phyloP scores from a whole-genome alignment of 2,329 filamentous ascomycete species.

The Neonectria punicea region DNA sequence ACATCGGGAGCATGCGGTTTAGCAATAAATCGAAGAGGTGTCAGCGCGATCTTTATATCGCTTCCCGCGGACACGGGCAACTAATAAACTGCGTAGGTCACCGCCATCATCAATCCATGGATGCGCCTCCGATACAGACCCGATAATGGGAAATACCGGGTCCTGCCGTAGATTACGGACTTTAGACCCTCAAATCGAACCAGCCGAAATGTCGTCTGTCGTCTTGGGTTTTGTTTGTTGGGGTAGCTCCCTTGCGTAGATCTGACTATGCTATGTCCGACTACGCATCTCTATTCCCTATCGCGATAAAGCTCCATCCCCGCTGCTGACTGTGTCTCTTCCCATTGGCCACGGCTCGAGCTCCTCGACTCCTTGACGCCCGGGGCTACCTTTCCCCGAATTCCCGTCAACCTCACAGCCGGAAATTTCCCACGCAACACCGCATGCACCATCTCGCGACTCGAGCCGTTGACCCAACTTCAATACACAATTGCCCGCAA shows the following conservation, averaged over 20 bases:
- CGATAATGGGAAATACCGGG: conserved; percentile 13
- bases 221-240: conserved; percentile 1
- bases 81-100: conserved; percentile 9
- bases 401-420: conserved; percentile 21
- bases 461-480: conserved; percentile 29
- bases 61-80: conserved; percentile 19
- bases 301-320: conserved; percentile 27
- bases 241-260: conserved; percentile 10
- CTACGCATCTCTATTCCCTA: not conserved
- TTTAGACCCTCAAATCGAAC: conserved; percentile 13
- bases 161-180: not conserved
- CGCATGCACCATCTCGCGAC: conserved; percentile 25
- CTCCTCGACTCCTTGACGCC: too few relatives aligned
- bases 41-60: conserved; percentile 24
- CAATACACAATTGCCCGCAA: conserved; percentile 27
- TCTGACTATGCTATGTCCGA: not conserved
- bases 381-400: conserved; percentile 39
- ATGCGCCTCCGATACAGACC: conserved; percentile 20
- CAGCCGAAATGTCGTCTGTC: conserved; percentile 5
- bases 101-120: conserved; percentile 5
- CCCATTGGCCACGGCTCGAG: conserved; percentile 29
- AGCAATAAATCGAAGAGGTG: conserved; percentile 4
- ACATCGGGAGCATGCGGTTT: not conserved
- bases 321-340: conserved; percentile 19
- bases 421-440: conserved; percentile 41